Evolutionary conservation across 345 rosid genomes (phyloP).

Genomic region (Xanthoceras sorbifolium): DNA sequence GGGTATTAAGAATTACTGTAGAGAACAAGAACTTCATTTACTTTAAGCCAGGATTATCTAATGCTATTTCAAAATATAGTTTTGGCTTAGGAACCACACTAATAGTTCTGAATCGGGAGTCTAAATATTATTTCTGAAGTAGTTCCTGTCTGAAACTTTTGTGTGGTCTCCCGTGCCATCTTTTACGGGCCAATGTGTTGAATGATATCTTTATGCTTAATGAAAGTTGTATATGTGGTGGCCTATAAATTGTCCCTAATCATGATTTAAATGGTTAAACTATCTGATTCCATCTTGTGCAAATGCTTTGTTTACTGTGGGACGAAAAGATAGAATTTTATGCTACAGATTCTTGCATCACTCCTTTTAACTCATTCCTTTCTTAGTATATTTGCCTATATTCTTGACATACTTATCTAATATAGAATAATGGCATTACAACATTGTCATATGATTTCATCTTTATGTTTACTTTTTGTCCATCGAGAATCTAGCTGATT

Average conservation of each 20-base stretch:
- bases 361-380: not conserved
- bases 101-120: not conserved
- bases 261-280: not conserved
- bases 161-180: not conserved
- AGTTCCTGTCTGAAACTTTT: not conserved
- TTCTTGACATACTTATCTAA: not conserved
- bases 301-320: not conserved
- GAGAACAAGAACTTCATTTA: not conserved
- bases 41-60: not conserved
- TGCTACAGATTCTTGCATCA: not conserved
- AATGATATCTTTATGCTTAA: slow-evolving; percentile 1
- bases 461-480: not conserved
- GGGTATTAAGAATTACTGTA: not conserved
- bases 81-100: not conserved
- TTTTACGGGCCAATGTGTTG: not conserved
- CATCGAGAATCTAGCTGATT: slow-evolving; percentile 1
- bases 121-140: not conserved
- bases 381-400: not conserved
- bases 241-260: not conserved
- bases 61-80: not conserved
- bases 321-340: not conserved
- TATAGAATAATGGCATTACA: not conserved
- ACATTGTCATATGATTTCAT: not conserved
- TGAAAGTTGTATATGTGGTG: not conserved
- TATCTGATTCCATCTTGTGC: not conserved